phyloP scores from a whole-genome alignment of 306 rosid species.

The Rosa persica region DNA sequence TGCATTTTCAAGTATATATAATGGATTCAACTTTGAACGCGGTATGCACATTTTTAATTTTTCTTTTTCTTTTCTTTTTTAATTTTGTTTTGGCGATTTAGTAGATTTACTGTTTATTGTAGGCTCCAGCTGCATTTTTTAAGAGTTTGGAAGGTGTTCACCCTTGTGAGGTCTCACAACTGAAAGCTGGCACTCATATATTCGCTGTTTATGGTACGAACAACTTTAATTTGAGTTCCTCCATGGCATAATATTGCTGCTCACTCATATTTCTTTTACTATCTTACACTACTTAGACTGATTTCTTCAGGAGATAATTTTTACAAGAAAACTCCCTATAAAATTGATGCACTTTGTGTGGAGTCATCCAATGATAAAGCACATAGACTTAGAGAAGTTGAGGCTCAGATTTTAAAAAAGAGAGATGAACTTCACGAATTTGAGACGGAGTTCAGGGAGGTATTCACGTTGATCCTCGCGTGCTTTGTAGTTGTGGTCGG shows the following conservation, averaged over 20 bases:
- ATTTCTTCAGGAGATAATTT: slow-evolving; percentile 83
- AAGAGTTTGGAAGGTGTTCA: slow-evolving; percentile 97
- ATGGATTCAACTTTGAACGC: slow-evolving; percentile 98
- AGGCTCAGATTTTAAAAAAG: slow-evolving; percentile 89
- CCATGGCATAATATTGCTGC: not conserved
- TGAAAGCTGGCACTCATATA: slow-evolving; percentile 95
- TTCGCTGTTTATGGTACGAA: slow-evolving; percentile 95
- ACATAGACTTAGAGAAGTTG: slow-evolving; percentile 69
- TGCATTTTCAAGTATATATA: slow-evolving; percentile 97
- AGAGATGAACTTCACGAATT: slow-evolving; percentile 94
- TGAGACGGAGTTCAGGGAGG: slow-evolving; percentile 86
- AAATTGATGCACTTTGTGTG: slow-evolving; percentile 83
- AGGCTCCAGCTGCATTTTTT: slow-evolving; percentile 95
- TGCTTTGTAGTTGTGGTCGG: not conserved
- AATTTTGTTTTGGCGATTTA: not conserved
- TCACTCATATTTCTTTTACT: slow-evolving; percentile 10
- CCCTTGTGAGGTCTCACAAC: slow-evolving; percentile 97
- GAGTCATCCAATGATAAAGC: slow-evolving; percentile 68
- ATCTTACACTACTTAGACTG: slow-evolving; percentile 23
- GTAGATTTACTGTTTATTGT: slow-evolving; percentile 14
- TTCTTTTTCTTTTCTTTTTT: not conserved
- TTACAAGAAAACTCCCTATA: slow-evolving; percentile 88
- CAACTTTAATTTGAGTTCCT: slow-evolving; percentile 37
- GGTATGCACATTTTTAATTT: slow-evolving; percentile 42
- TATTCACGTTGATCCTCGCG: slow-evolving; percentile 18